phyloP scores from a whole-genome alignment of 306 rosid species.

The Astragalus glycyphyllos region DNA sequence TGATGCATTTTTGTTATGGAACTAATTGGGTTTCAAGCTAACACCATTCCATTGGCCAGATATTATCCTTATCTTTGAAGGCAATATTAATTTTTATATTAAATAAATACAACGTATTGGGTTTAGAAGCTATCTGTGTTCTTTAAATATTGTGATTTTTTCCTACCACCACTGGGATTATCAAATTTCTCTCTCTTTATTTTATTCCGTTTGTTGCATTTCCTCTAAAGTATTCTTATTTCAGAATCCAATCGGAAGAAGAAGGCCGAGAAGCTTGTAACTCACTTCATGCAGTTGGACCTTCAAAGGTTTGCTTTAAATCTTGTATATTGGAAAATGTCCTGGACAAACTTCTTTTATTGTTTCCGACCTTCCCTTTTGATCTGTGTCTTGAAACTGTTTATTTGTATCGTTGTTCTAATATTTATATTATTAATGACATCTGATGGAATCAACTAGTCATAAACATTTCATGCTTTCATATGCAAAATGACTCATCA shows the following conservation, averaged over 20 bases:
- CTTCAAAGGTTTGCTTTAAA: constrained; percentile 63
- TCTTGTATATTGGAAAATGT: constrained; percentile 9
- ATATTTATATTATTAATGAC: not conserved
- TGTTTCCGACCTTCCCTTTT: not conserved
- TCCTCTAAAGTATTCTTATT: constrained; percentile 36
- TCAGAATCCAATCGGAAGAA: constrained; percentile 76
- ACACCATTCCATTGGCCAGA: not conserved
- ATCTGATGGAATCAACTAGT: not conserved
- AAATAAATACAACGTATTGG: constrained; percentile 5
- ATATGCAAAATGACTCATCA: not conserved
- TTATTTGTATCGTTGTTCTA: not conserved
- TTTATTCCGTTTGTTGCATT: constrained; percentile 11
- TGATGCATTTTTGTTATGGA: not conserved
- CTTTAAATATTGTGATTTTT: constrained; percentile 10
- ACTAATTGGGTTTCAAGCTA: constrained; percentile 6
- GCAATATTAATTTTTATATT: constrained; percentile 23
- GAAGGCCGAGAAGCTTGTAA: constrained; percentile 86
- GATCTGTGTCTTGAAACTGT: not conserved
- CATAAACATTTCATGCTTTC: not conserved
- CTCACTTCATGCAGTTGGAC: constrained; percentile 82
- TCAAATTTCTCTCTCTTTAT: constrained; percentile 16
- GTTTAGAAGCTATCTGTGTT: constrained; percentile 21
- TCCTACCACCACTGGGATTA: not conserved
- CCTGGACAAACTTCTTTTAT: not conserved
- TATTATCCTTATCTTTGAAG: constrained; percentile 18